Conservation (phyloP, 2,329 filamentous ascomycete genomes). For the Pseudogymnoascus sp. region DNA sequence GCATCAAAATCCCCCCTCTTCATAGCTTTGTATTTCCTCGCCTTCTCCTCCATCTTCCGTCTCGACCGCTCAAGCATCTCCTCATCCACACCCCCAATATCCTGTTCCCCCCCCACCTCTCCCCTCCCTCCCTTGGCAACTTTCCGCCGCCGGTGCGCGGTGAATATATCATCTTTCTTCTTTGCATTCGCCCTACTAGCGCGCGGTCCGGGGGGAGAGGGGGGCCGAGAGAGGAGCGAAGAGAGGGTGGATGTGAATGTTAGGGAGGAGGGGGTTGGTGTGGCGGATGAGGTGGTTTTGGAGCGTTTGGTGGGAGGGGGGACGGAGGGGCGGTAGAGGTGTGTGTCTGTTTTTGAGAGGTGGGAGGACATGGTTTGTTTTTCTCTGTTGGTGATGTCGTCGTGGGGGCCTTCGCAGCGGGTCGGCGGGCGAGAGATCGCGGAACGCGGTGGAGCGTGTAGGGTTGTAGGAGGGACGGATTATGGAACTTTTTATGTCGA, state of each 20-base stretch:
- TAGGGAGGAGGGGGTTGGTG: constrained; percentile 76
- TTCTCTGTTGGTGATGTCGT: not conserved
- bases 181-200: constrained; percentile 44
- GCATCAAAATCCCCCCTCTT: constrained; percentile 73
- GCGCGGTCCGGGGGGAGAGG: not conserved
- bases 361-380: constrained; percentile 1
- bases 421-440: too few relatives aligned
- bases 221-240: constrained; percentile 30
- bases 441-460: not conserved
- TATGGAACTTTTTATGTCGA: not conserved
- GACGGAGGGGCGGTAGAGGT: constrained; percentile 82
- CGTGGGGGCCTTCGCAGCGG: not conserved
- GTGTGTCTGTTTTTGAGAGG: constrained; percentile 41
- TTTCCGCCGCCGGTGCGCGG: constrained; percentile 49
- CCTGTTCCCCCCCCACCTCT: constrained; percentile 54
- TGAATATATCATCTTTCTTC: constrained; percentile 62
- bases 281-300: constrained; percentile 68
- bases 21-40: constrained; percentile 77
- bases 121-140: constrained; percentile 48
- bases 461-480: not conserved
- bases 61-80: constrained; percentile 55
- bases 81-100: constrained; percentile 54
- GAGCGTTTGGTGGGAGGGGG: constrained; percentile 60
- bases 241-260: constrained; percentile 48
- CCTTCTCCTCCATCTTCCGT: constrained; percentile 83